These are phyloP conservation scores for Exophiala lecanii-corni DNA, from an alignment of 2,329 filamentous ascomycete genomes.

Conservation along the genomic window DNA sequence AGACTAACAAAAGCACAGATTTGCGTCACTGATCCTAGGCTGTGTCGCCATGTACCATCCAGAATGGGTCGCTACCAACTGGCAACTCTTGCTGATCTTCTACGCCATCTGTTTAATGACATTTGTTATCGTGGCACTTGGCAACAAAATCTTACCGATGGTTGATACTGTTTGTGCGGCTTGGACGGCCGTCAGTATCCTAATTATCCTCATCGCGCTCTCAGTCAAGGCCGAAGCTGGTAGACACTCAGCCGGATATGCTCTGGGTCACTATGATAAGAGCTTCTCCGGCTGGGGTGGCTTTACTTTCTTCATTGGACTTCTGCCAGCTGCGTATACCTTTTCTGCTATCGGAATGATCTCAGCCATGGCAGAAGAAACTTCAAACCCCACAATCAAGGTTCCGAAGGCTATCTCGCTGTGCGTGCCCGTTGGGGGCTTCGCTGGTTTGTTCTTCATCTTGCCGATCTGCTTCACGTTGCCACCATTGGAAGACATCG, in stretches of 20 bases:
- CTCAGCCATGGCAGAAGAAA: constrained; percentile 59
- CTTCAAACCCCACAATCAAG: constrained; percentile 48
- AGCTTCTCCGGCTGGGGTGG: constrained; percentile 54
- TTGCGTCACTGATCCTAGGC: constrained; percentile 51
- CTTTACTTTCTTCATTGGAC: constrained; percentile 60
- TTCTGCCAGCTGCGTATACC: constrained; percentile 55
- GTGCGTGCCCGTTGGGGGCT: constrained; percentile 50
- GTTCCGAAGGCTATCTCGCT: constrained; percentile 51
- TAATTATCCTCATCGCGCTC: constrained; percentile 54
- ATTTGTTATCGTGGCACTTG: constrained; percentile 61
- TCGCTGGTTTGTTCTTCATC: constrained; percentile 52
- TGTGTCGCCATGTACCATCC: constrained; percentile 52
- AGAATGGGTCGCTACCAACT: constrained; percentile 49
- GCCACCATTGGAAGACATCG: constrained; percentile 44
- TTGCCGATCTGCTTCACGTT: constrained; percentile 52
- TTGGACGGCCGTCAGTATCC: constrained; percentile 53
- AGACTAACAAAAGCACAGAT: constrained; percentile 25
- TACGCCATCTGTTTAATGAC: constrained; percentile 62
- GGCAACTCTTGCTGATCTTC: constrained; percentile 69
- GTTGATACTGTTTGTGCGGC: constrained; percentile 56
- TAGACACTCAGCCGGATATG: constrained; percentile 48
- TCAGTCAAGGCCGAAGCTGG: constrained; percentile 52
- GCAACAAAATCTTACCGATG: constrained; percentile 62
- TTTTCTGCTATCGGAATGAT: constrained; percentile 61
- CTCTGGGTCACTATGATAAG: constrained; percentile 55